Evolutionary conservation across 1,139 yeast species (phyloP).

Genomic region (Yamadazyma atlantica): DNA sequence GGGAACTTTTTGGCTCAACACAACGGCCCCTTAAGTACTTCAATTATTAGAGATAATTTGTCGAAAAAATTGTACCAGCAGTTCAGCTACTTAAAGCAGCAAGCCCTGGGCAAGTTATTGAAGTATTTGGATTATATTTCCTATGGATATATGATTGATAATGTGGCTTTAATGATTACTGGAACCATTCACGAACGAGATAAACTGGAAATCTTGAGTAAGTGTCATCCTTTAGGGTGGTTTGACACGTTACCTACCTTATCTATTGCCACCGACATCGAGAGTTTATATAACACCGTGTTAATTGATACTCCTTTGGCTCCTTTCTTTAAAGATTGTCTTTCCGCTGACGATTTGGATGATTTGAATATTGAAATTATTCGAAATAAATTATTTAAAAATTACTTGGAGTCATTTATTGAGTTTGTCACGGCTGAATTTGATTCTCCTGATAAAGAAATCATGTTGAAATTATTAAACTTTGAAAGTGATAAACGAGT

Average conservation of each 20-base stretch:
- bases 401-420: constrained; percentile 86
- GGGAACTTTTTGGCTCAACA: constrained; percentile 86
- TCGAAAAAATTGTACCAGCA: constrained; percentile 75
- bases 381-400: constrained; percentile 87
- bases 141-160: constrained; percentile 98
- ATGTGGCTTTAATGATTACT: constrained; percentile 91
- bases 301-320: constrained; percentile 96
- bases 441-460: constrained; percentile 75
- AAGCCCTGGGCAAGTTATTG: constrained; percentile 77
- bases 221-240: constrained; percentile 98
- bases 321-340: constrained; percentile 88
- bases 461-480: constrained; percentile 72
- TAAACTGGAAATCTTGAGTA: constrained; percentile 75
- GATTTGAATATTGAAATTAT: constrained; percentile 94
- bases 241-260: constrained; percentile 96
- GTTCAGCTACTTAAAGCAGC: constrained; percentile 81
- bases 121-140: constrained; percentile 88
- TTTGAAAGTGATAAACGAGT: constrained; percentile 97
- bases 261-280: constrained; percentile 91
- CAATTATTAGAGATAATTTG: constrained; percentile 78
- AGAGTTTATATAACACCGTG: constrained; percentile 89
- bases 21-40: constrained; percentile 78
- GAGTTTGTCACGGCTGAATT: constrained; percentile 60
- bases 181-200: constrained; percentile 97
- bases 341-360: constrained; percentile 91